phyloP scores from a whole-genome alignment of 202 grass and related monocot genomes.

The Tripidium arundinaceum region DNA sequence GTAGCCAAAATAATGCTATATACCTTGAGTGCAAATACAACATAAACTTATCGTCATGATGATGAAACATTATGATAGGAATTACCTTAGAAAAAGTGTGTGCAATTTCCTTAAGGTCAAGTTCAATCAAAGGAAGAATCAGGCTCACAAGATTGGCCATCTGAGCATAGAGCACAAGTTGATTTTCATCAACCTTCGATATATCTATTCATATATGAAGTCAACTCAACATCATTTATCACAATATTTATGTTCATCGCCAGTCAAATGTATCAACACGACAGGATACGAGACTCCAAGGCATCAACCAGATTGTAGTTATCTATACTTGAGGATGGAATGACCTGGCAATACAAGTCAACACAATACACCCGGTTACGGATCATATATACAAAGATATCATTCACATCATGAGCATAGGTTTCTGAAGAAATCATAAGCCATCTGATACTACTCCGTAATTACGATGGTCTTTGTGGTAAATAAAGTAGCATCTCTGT shows the following conservation, averaged over 20 bases:
- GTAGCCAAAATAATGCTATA: background rate
- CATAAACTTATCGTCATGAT: background rate
- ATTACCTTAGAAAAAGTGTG: constrained; percentile 87
- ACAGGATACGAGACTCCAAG: constrained; percentile 89
- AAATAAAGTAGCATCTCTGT: background rate
- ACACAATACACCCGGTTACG: background rate
- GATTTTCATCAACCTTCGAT: constrained; percentile 57
- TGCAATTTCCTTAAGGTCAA: constrained; percentile 74
- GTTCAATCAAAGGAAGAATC: constrained; percentile 58
- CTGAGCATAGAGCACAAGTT: constrained; percentile 80
- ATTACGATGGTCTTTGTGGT: background rate
- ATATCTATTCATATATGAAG: constrained; percentile 52
- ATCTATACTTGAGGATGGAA: constrained; percentile 63
- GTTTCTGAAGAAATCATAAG: constrained; percentile 4
- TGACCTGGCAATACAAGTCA: constrained; percentile 55
- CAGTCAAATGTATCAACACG: constrained; percentile 24
- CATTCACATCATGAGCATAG: background rate
- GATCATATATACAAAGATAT: background rate
- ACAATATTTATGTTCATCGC: background rate
- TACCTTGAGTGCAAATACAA: background rate
- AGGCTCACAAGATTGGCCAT: constrained; percentile 90
- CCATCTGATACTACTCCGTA: background rate
- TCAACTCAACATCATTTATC: constrained; percentile 36
- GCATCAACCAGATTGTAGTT: constrained; percentile 62
- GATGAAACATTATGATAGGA: constrained; percentile 2